phyloP scores from a whole-genome alignment of 208 protist species.

The Naegleria fowleri region DNA sequence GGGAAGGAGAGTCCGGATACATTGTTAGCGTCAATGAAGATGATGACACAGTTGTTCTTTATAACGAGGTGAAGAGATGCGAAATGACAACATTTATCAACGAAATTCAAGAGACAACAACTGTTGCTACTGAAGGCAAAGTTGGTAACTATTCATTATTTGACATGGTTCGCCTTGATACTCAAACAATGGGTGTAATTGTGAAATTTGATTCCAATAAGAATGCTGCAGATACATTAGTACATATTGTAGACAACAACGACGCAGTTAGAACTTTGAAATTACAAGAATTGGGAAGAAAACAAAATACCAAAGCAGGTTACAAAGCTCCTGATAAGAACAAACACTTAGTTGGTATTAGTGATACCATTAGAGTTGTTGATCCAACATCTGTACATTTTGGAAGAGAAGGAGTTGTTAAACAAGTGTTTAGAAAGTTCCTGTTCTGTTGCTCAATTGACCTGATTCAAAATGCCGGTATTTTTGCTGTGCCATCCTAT shows the following conservation, averaged over 20 bases:
- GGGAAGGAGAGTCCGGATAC: slow-evolving; percentile 54
- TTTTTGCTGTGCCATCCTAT: slow-evolving; percentile 41
- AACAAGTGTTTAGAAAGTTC: slow-evolving; percentile 50
- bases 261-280: slow-evolving; percentile 35
- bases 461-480: slow-evolving; percentile 50
- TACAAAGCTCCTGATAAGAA: slow-evolving; percentile 39
- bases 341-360: slow-evolving; percentile 34
- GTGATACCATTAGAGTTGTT: slow-evolving; percentile 41
- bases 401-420: slow-evolving; percentile 44
- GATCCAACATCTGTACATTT: slow-evolving; percentile 20
- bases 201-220: slow-evolving; percentile 51
- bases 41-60: slow-evolving; percentile 42
- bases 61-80: slow-evolving; percentile 40
- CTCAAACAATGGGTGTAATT: slow-evolving; percentile 51
- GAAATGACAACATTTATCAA: slow-evolving; percentile 46
- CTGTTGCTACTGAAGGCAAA: slow-evolving; percentile 34
- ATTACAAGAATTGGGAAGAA: slow-evolving; percentile 47
- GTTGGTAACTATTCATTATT: slow-evolving; percentile 52
- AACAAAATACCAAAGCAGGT: slow-evolving; percentile 32
- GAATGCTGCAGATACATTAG: neutral
- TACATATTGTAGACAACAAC: slow-evolving; percentile 52
- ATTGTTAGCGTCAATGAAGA: slow-evolving; percentile 49
- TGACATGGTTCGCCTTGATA: slow-evolving; percentile 52
- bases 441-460: slow-evolving; percentile 51
- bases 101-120: slow-evolving; percentile 48